phyloP scores from a whole-genome alignment of 2,329 filamentous ascomycete genomes.

The Fusarium veterinarium region DNA sequence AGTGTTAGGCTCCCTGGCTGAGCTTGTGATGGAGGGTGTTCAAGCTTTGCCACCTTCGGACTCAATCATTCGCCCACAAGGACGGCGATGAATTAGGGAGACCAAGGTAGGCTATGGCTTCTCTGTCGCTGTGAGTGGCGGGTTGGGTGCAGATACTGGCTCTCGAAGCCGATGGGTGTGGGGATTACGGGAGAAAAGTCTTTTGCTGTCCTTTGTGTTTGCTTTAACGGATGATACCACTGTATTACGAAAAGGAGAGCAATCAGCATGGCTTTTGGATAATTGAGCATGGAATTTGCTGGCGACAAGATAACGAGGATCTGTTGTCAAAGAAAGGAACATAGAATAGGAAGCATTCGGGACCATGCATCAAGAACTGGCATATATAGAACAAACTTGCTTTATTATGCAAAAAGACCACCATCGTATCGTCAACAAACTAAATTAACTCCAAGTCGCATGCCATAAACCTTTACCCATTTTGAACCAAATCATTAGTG shows the following conservation, averaged over 20 bases:
- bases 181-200: not conserved
- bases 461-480: not conserved
- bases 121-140: not conserved
- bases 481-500: constrained; percentile 27
- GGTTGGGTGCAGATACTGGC: not conserved
- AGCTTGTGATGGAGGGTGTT: constrained; percentile 20
- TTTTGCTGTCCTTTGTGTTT: not conserved
- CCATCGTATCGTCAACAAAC: constrained; percentile 6
- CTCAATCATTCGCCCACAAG: not conserved
- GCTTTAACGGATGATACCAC: not conserved
- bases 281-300: not conserved
- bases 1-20: not conserved
- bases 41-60: constrained; percentile 22
- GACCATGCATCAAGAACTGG: not conserved
- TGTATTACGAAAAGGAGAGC: not conserved
- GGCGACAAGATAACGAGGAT: not conserved
- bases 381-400: not conserved
- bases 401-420: constrained; percentile 15
- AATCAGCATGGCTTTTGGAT: not conserved
- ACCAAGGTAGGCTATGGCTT: not conserved
- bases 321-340: not conserved
- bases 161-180: not conserved
- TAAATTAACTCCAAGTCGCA: constrained; percentile 22
- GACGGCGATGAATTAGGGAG: not conserved
- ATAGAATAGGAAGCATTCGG: not conserved